Evolutionary conservation across 2,329 filamentous ascomycete species (phyloP).

Genomic region (Paecilomyces formosus): DNA sequence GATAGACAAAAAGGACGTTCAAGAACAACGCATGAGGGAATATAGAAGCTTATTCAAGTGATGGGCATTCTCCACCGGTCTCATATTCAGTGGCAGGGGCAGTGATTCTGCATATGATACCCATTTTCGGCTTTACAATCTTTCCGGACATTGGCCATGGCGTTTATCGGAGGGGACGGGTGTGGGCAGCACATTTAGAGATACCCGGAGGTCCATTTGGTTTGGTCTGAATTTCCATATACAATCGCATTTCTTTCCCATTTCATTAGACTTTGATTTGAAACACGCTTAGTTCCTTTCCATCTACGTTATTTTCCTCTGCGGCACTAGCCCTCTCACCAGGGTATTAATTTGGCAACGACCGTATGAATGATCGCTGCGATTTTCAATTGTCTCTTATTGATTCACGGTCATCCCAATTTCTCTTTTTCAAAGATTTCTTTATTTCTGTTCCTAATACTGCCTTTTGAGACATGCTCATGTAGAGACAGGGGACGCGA

Average conservation of each 20-base stretch:
- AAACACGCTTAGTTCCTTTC: neutral
- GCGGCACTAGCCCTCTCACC: neutral
- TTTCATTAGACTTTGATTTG: neutral
- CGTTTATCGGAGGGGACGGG: neutral
- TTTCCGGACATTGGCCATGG: neutral
- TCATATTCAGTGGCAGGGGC: neutral
- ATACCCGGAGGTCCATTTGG: neutral
- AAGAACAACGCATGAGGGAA: conserved; percentile 57
- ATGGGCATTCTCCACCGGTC: conserved; percentile 1
- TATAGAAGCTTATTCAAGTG: conserved; percentile 51
- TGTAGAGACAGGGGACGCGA: conserved; percentile 6
- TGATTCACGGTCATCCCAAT: neutral
- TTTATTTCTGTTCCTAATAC: neutral
- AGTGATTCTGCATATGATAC: neutral
- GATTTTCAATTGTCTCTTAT: neutral
- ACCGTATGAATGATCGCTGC: neutral
- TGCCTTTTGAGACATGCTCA: neutral
- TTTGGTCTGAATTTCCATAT: neutral
- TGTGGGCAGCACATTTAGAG: neutral
- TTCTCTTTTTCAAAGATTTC: neutral
- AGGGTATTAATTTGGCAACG: neutral
- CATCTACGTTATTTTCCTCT: neutral
- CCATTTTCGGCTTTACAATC: neutral
- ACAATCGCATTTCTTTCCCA: neutral
- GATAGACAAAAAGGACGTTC: conserved; percentile 53